phyloP scores from a whole-genome alignment of 148 eudicot species.

The Rhododendron ovatum region DNA sequence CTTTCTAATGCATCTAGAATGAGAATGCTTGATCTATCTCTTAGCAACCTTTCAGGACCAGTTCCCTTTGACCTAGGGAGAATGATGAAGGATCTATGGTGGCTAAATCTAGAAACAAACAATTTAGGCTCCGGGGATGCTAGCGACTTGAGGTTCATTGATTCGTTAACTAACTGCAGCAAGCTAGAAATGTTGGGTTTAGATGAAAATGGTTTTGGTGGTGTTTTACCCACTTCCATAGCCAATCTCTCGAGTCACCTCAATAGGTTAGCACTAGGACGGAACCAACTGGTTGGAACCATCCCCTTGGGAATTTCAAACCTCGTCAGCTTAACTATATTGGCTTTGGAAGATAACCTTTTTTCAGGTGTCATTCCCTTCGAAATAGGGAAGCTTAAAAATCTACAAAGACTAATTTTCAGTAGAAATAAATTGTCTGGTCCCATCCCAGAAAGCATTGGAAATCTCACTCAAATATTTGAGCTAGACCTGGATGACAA shows the following conservation, averaged over 20 bases:
- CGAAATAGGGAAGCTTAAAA: slow-evolving; percentile 16
- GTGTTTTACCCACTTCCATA: slow-evolving; percentile 10
- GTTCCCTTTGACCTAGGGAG: not conserved
- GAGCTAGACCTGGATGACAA: not conserved
- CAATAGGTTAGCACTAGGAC: not conserved
- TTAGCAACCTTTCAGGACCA: not conserved
- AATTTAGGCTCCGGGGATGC: not conserved
- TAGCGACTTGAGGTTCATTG: not conserved
- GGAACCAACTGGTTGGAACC: not conserved
- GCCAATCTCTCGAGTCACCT: slow-evolving; percentile 11
- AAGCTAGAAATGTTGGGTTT: not conserved
- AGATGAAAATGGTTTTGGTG: not conserved
- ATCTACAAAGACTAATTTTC: not conserved
- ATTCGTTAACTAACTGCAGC: not conserved
- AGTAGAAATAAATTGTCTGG: not conserved
- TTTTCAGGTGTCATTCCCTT: slow-evolving; percentile 16
- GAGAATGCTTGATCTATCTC: not conserved
- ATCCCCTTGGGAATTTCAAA: slow-evolving; percentile 11
- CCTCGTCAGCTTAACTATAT: not conserved
- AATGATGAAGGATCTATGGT: not conserved
- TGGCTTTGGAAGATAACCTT: not conserved
- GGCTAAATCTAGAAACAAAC: not conserved
- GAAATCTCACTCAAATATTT: slow-evolving; percentile 13
- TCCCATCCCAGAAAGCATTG: slow-evolving; percentile 4
- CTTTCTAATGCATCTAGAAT: not conserved